phyloP scores from a whole-genome alignment of 2,329 filamentous ascomycete species.

The Colletotrichum cereale region DNA sequence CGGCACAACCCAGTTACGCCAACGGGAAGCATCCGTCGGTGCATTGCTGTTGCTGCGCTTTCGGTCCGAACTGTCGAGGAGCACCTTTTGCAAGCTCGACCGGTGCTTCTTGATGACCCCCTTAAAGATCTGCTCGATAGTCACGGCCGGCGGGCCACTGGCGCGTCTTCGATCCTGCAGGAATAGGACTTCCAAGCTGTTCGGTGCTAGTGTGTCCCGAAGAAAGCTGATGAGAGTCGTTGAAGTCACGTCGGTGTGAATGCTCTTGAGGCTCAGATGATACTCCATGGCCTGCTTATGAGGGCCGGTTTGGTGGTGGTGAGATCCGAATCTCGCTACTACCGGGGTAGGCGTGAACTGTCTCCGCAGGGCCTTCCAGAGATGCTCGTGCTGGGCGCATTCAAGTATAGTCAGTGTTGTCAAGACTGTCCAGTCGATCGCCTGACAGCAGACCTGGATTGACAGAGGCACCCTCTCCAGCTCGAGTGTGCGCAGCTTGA shows the following conservation, averaged over 20 bases:
- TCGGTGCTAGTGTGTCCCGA: constrained; percentile 81
- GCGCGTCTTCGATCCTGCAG: constrained; percentile 72
- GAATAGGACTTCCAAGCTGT: constrained; percentile 83
- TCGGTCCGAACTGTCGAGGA: constrained; percentile 77
- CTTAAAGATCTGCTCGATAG: constrained; percentile 78
- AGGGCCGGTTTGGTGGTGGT: constrained; percentile 43
- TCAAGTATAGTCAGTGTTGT: constrained; percentile 80
- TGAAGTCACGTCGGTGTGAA: constrained; percentile 82
- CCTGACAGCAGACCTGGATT: constrained; percentile 75
- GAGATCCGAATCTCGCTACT: constrained; percentile 42
- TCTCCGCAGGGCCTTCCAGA: constrained; percentile 80
- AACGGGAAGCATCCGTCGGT: constrained; percentile 59
- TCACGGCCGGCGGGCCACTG: constrained; percentile 65
- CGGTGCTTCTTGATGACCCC: constrained; percentile 79
- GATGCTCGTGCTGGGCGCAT: constrained; percentile 77
- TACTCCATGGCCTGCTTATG: constrained; percentile 61
- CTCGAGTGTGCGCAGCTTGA: constrained; percentile 79
- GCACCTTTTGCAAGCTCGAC: constrained; percentile 76
- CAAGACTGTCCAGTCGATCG: constrained; percentile 80
- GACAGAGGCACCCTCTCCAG: constrained; percentile 82
- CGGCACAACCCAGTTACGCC: constrained; percentile 78
- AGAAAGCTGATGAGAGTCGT: constrained; percentile 78
- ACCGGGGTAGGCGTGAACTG: constrained; percentile 64
- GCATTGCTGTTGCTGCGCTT: constrained; percentile 48
- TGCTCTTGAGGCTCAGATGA: constrained; percentile 75